These are phyloP conservation scores for Talaromyces sp. DNA, from an alignment of 2,329 filamentous ascomycete genomes.

Conservation along the genomic window DNA sequence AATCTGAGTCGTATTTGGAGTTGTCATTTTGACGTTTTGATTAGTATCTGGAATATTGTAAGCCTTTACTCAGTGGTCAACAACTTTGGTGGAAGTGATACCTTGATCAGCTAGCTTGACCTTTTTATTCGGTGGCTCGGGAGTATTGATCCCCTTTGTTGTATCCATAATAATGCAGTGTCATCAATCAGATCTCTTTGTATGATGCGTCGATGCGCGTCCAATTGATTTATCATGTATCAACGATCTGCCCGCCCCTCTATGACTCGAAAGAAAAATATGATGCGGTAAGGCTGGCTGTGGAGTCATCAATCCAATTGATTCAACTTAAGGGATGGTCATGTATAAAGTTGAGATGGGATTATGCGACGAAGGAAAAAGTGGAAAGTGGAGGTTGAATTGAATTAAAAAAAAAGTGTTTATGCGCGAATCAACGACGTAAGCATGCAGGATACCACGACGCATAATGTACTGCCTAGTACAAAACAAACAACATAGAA, in stretches of 20 bases:
- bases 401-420: too few species aligned
- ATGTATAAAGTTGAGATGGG: background rate
- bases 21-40: background rate
- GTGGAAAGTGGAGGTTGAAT: background rate
- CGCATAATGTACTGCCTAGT: too few species aligned
- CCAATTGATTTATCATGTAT: background rate
- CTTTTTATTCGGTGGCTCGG: constrained; percentile 9
- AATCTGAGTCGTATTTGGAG: background rate
- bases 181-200: background rate
- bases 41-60: background rate
- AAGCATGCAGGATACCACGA: too few species aligned
- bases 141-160: background rate
- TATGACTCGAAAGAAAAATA: background rate
- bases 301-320: background rate
- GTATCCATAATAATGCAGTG: background rate
- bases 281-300: background rate
- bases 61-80: background rate
- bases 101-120: constrained; percentile 6
- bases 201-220: background rate
- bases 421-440: too few species aligned
- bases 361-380: too few species aligned
- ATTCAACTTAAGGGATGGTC: background rate
- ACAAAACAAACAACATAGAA: too few species aligned
- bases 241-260: background rate
- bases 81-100: background rate